Conservation (phyloP, 306 rosid species). For the Sophora flavescens region DNA sequence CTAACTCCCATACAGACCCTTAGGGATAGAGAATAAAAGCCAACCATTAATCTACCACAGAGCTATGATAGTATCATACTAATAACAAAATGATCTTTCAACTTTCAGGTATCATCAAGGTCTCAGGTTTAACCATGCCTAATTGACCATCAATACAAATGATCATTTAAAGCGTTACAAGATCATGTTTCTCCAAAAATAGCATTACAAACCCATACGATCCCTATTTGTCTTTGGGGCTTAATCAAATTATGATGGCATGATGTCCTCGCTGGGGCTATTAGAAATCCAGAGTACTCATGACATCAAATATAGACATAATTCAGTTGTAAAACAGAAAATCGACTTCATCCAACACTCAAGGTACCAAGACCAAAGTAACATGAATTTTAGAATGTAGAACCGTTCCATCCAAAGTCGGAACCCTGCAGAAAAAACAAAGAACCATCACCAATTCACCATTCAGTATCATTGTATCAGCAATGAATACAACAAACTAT, state of each 20-base stretch:
- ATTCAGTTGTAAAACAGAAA: constrained; percentile 1
- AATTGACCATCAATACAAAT: neutral
- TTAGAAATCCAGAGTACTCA: constrained; percentile 8
- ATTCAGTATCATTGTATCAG: constrained; percentile 2
- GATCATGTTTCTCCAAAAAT: neutral
- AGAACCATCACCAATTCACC: constrained; percentile 40
- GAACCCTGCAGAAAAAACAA: constrained; percentile 68
- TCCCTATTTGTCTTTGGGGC: neutral
- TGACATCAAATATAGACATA: neutral
- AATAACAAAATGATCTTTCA: neutral
- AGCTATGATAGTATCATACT: neutral
- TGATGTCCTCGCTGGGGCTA: constrained; percentile 20
- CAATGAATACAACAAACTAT: constrained; percentile 1
- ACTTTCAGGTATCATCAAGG: neutral
- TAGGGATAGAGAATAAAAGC: neutral
- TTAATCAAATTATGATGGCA: neutral
- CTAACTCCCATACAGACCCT: too few relatives aligned
- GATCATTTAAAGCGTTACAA: neutral
- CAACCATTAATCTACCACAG: neutral
- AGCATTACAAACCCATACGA: neutral
- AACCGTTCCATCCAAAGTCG: constrained; percentile 83
- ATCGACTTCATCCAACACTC: neutral
- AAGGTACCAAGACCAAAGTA: constrained; percentile 1
- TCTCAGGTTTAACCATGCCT: constrained; percentile 1
- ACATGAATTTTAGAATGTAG: constrained; percentile 59